Percentiles rank a stretch among this genome's conserved stretches.
These are phyloP conservation scores for Oryza meridionalis DNA, from an alignment of 176 grass and related monocot genomes.

Conservation along the genomic window DNA sequence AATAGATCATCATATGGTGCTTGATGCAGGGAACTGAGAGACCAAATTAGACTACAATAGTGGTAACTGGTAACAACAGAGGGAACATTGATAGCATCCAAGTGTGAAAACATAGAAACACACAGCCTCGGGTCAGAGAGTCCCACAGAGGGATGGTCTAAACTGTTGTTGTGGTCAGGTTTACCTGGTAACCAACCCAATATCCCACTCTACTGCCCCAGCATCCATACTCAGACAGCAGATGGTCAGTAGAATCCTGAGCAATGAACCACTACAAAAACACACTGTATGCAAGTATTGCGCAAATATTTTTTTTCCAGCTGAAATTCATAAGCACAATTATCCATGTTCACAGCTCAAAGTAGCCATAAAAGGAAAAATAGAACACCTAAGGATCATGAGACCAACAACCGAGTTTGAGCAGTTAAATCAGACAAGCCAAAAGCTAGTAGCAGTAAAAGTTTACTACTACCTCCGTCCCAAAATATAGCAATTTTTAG, in stretches of 20 bases:
- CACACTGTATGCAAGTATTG: constrained; percentile 21
- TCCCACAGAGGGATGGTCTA: constrained; percentile 5
- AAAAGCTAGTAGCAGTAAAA: neutral
- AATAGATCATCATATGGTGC: constrained; percentile 15
- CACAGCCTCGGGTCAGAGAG: neutral
- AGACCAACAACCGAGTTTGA: neutral
- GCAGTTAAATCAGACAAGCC: neutral
- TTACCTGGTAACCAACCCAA: constrained; percentile 33
- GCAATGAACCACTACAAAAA: constrained; percentile 17
- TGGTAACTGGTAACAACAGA: neutral
- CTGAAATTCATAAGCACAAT: constrained; percentile 22
- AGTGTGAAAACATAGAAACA: constrained; percentile 11
- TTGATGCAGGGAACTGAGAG: constrained; percentile 15
- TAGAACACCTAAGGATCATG: neutral
- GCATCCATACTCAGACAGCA: constrained; percentile 23
- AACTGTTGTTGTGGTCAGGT: constrained; percentile 20
- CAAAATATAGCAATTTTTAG: too few species aligned
- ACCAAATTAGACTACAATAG: neutral
- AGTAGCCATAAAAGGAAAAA: neutral
- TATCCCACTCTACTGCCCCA: neutral
- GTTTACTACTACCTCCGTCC: too few species aligned
- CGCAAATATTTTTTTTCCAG: constrained; percentile 5
- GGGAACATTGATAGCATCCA: neutral
- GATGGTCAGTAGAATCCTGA: constrained; percentile 3
- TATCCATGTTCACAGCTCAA: constrained; percentile 22